A percentile compares a stretch with the other conserved stretches of the same genome.
phyloP scores from a whole-genome alignment of 2,329 filamentous ascomycete species.

The Trichophyton schoenleinii region DNA sequence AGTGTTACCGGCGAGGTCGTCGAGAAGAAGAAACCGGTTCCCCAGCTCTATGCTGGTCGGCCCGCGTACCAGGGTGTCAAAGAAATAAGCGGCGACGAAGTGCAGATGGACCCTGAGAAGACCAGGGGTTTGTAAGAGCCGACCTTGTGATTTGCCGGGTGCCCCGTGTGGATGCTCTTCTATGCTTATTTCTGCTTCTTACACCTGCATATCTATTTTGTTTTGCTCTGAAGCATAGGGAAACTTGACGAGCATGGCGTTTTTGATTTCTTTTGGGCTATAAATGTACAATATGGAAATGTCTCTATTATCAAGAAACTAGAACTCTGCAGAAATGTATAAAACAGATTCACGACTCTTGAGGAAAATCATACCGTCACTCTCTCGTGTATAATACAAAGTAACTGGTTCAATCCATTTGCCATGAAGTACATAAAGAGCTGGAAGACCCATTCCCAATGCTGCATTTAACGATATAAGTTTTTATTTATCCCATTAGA shows the following conservation, averaged over 20 bases:
- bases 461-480: background rate
- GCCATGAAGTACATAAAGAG: background rate
- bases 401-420: background rate
- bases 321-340: background rate
- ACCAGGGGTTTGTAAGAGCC: conserved; percentile 27
- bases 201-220: background rate
- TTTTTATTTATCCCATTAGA: background rate
- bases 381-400: conserved; percentile 1
- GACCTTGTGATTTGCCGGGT: background rate
- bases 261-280: background rate
- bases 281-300: background rate
- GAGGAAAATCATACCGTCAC: background rate
- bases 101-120: conserved; percentile 37
- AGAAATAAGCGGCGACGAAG: conserved; percentile 55
- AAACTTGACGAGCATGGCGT: background rate
- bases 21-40: conserved; percentile 31
- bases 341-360: background rate
- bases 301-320: background rate
- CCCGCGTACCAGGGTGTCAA: conserved; percentile 56
- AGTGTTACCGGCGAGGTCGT: conserved; percentile 26
- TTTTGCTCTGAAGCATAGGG: background rate
- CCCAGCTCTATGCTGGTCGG: conserved; percentile 69
- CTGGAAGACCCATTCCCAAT: background rate
- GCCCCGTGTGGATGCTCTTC: background rate
- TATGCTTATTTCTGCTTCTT: background rate